Conservation (phyloP, 495 filamentous ascomycete genomes). For the Hypoxylon intermedium region DNA sequence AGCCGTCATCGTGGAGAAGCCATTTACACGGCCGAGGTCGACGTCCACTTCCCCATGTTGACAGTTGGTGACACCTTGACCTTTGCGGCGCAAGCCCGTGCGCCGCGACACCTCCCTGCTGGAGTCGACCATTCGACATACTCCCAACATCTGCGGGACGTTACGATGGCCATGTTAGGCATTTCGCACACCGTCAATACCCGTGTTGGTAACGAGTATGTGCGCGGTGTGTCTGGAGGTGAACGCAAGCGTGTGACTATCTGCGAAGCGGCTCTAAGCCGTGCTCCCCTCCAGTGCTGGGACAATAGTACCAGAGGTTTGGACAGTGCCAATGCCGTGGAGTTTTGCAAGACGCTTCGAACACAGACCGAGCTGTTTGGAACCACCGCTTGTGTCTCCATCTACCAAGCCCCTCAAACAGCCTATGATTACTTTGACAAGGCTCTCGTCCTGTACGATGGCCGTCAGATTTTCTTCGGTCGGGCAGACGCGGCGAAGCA, state of each 20-base stretch:
- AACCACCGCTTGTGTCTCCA: constrained; percentile 74
- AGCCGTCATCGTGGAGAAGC: constrained; percentile 75
- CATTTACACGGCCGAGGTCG: constrained; percentile 81
- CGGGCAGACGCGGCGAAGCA: constrained; percentile 64
- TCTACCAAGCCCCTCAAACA: constrained; percentile 82
- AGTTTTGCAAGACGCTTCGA: constrained; percentile 75
- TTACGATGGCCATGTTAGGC: constrained; percentile 81
- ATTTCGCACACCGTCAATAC: constrained; percentile 80
- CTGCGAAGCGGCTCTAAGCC: constrained; percentile 71
- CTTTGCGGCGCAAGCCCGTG: constrained; percentile 75
- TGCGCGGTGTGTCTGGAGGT: constrained; percentile 81
- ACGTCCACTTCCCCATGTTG: constrained; percentile 84
- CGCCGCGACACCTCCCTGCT: constrained; percentile 66
- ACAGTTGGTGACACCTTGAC: constrained; percentile 79
- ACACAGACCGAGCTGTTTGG: constrained; percentile 69
- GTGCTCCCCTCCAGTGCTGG: constrained; percentile 79
- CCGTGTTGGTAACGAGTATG: constrained; percentile 77
- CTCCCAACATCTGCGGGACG: constrained; percentile 70
- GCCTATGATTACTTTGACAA: constrained; percentile 85
- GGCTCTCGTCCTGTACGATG: constrained; percentile 79
- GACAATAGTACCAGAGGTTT: constrained; percentile 84
- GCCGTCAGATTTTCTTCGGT: constrained; percentile 84
- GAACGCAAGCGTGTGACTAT: constrained; percentile 87
- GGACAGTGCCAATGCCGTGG: constrained; percentile 81
- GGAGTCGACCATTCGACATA: constrained; percentile 67